Evolutionary conservation across 805 yeast genomes (phyloP).

Genomic region (Starmerella tilneyi): DNA sequence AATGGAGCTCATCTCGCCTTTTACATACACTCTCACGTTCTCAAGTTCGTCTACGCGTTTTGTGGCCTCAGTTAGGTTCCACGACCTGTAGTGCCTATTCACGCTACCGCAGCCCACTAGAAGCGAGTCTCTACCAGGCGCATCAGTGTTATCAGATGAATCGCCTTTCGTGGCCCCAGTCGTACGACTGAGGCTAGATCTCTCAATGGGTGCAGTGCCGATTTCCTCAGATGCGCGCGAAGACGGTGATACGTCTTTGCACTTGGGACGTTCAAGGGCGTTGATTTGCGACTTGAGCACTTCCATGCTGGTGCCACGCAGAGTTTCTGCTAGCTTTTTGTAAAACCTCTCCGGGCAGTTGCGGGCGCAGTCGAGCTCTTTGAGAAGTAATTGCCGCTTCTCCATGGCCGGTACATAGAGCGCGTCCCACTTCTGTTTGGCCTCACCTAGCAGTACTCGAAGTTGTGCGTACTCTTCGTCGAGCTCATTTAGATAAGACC

Average conservation of each 20-base stretch:
- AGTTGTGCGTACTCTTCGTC: slow-evolving; percentile 5
- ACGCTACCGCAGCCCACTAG: not conserved
- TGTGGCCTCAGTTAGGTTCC: slow-evolving; percentile 10
- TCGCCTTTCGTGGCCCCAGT: too few relatives aligned
- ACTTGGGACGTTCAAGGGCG: not conserved
- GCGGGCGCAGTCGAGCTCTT: slow-evolving; percentile 14
- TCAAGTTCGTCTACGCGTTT: slow-evolving; percentile 8
- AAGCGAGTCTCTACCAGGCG: too few relatives aligned
- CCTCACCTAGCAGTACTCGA: not conserved
- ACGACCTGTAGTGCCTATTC: slow-evolving; percentile 4
- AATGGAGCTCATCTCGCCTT: slow-evolving; percentile 7
- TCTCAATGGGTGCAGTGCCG: too few relatives aligned
- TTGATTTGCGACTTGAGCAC: not conserved
- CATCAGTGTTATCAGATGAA: too few relatives aligned
- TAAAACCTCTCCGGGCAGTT: not conserved
- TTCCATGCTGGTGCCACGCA: not conserved
- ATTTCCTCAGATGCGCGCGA: too few relatives aligned
- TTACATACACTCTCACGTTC: not conserved
- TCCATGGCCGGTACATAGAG: slow-evolving; percentile 19
- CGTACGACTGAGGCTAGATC: too few relatives aligned
- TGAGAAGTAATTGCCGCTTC: slow-evolving; percentile 4
- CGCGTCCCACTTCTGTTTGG: slow-evolving; percentile 6
- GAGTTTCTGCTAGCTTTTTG: not conserved
- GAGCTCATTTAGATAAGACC: slow-evolving; percentile 9
- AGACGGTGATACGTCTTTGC: not conserved